These are phyloP conservation scores for Jaapia argillacea DNA, from an alignment of 768 basidiomycete genomes.

Conservation along the genomic window DNA sequence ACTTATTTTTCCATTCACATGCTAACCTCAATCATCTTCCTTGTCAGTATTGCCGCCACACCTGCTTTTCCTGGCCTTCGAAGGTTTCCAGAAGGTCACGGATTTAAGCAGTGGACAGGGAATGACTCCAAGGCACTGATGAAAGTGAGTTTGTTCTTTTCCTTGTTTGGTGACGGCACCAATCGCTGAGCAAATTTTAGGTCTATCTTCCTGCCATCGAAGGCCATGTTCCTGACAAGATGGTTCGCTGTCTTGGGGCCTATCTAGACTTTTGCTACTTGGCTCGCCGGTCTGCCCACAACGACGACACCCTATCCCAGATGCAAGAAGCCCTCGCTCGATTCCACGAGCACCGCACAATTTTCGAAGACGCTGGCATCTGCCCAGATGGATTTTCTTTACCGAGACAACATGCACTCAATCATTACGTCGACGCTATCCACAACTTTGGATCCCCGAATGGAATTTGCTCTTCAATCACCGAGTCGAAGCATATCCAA, in stretches of 20 bases:
- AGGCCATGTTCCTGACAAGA: conserved; percentile 16
- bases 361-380: neutral
- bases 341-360: neutral
- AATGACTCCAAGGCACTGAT: conserved; percentile 28
- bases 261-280: conserved; percentile 25
- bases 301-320: conserved; percentile 9
- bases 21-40: neutral
- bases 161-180: too few species aligned
- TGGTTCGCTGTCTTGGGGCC: conserved; percentile 14
- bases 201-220: conserved; percentile 17
- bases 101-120: conserved; percentile 29
- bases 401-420: neutral
- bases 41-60: conserved; percentile 19
- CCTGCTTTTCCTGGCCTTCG: conserved; percentile 17
- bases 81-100: conserved; percentile 19
- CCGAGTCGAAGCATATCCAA: conserved; percentile 13
- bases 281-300: conserved; percentile 8
- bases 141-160: conserved; percentile 22
- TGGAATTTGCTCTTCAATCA: conserved; percentile 15
- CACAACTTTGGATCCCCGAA: conserved; percentile 9
- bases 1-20: neutral
- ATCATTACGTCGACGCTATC: neutral
- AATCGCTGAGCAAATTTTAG: too few species aligned
- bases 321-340: conserved; percentile 6
- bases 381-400: neutral